Base-by-base conservation (phyloP, 176 grass and related monocot genomes). In the Saccharum officinarum region DNA sequence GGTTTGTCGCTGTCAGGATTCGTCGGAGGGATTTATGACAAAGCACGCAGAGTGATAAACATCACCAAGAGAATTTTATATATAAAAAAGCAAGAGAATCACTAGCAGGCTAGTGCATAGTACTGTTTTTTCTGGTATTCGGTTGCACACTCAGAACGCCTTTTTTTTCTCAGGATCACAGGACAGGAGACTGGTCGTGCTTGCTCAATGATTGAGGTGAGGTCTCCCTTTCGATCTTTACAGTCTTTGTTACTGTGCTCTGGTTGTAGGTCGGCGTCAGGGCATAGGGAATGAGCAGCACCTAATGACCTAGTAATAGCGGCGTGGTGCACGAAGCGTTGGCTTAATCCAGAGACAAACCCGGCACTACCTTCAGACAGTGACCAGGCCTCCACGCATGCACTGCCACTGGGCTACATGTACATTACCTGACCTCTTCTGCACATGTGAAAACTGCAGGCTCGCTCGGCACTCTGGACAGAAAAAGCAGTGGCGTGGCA, bases 371-470 rank as follows among this genome's bases (percentile, higher is more conserved):
- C 67, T n/a, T 37, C 59, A 44, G 49, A 50, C 46, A 49, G 46
- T 16, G 46, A 49, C 13, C 13, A 45, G 44, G 44, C 44, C 44
- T 45, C 44, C 44, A 45, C 44, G 44, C 44, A 12, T 44, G 42
- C 42, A 42, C 42, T 2, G 8, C 41, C 41, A 42, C 41, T 28
- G 28, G 28, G 28, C 28, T 28, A 28, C 28, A 28, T 28, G 28
- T 28, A 28, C 2, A 42, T 42, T 42, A 42, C 41, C 41, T 42
- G 28, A 28, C 28, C 28, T 28, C 28, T 4, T 10, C 0, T 41
- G 34, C 18, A 37, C 75, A 62, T 60, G 75, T 47, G 75, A 79
- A 77, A 78, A 78, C 74, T 25, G 49, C 37, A 85, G 38, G 3
- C 70, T 8, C 30, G 28, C 75, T 61, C 11, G 14, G 33, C 2